Evolutionary conservation across 2,329 filamentous ascomycete species (phyloP).

Genomic region (Keithomyces neogunnii): DNA sequence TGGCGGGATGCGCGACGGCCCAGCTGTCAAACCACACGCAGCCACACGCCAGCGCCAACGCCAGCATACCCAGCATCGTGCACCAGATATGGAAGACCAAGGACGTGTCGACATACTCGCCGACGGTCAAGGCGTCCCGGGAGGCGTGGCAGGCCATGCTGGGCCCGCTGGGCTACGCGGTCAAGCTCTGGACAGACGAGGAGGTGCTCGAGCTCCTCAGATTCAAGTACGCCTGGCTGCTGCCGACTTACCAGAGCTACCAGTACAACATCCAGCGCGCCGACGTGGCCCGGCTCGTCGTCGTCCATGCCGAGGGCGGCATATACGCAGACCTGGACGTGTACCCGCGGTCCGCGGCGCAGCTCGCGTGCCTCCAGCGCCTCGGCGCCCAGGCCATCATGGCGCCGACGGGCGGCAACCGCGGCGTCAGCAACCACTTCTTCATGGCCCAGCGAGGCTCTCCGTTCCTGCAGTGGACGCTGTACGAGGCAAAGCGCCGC

Average conservation of each 20-base stretch:
- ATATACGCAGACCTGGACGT: slow-evolving; percentile 17
- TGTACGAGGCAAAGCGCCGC: slow-evolving; percentile 14
- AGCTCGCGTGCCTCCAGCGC: slow-evolving; percentile 10
- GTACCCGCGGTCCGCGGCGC: slow-evolving; percentile 8
- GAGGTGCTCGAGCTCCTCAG: slow-evolving; percentile 11
- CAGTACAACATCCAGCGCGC: slow-evolving; percentile 15
- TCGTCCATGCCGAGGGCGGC: slow-evolving; percentile 15
- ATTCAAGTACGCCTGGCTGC: slow-evolving; percentile 13
- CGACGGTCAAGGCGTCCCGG: slow-evolving; percentile 5
- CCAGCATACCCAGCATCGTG: slow-evolving; percentile 9
- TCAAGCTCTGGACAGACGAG: slow-evolving; percentile 16
- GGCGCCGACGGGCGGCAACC: slow-evolving; percentile 8
- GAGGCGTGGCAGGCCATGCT: slow-evolving; percentile 10
- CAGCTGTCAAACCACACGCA: background rate
- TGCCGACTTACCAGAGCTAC: slow-evolving; percentile 14
- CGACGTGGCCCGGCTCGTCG: slow-evolving; percentile 14
- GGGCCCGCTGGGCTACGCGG: slow-evolving; percentile 12
- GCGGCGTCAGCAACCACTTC: slow-evolving; percentile 16
- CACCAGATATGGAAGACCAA: slow-evolving; percentile 17
- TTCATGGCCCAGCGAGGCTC: slow-evolving; percentile 14
- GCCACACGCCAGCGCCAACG: background rate
- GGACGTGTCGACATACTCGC: slow-evolving; percentile 11
- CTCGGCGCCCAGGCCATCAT: slow-evolving; percentile 11
- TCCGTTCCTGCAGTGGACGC: slow-evolving; percentile 12
- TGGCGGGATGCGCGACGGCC: background rate